Conservation (phyloP, 2,329 filamentous ascomycete genomes). For the Sporothrix inflata region DNA sequence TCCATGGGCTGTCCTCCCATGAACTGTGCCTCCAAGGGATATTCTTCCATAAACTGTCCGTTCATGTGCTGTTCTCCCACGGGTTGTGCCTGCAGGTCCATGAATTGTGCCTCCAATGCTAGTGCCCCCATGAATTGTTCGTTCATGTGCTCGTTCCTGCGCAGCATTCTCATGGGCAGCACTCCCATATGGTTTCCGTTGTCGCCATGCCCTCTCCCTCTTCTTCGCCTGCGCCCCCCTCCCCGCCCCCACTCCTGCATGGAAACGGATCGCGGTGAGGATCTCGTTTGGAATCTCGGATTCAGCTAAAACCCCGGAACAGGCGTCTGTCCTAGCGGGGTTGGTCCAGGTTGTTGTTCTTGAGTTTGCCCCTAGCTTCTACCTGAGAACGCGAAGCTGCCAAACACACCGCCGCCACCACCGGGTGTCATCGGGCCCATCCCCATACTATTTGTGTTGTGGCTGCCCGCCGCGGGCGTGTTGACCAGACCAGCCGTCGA, state of each 20-base stretch:
- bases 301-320: not conserved
- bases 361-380: conserved; percentile 24
- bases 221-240: too few species aligned
- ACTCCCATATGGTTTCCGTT: not conserved
- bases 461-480: conserved; percentile 69
- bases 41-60: not conserved
- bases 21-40: not conserved
- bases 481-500: conserved; percentile 53
- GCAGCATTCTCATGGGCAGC: not conserved
- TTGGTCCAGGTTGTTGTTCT: not conserved
- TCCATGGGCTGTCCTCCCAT: not conserved
- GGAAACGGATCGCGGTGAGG: not conserved
- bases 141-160: too few species aligned
- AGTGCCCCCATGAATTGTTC: too few species aligned
- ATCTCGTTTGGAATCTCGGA: not conserved
- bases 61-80: too few species aligned
- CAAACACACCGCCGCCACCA: conserved; percentile 74
- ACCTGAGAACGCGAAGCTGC: conserved; percentile 64
- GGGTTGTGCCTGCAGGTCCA: too few species aligned
- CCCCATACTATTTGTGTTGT: conserved; percentile 60
- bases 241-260: not conserved
- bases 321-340: not conserved
- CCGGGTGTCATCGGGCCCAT: conserved; percentile 79
- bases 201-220: not conserved
- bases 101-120: too few species aligned